Evolutionary conservation across 805 yeast species (phyloP).

Genomic region (Barnettozyma salicaria): DNA sequence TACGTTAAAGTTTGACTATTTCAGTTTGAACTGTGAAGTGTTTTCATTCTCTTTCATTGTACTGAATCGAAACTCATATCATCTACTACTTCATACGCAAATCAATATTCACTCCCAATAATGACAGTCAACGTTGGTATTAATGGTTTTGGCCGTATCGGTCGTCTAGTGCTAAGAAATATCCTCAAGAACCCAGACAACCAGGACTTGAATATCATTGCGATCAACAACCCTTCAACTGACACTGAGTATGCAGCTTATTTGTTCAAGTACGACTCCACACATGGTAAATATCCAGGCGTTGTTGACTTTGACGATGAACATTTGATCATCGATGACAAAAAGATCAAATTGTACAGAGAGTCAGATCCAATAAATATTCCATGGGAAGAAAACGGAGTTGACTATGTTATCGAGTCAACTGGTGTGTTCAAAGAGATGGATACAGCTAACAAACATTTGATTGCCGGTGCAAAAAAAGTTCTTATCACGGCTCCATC

Average conservation of each 20-base stretch:
- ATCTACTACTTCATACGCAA: no score
- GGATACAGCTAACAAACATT: conserved; percentile 79
- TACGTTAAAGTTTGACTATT: no score
- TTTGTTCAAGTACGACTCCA: conserved; percentile 93
- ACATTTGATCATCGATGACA: conserved; percentile 62
- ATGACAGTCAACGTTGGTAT: conserved; percentile 52
- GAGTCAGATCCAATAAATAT: conserved; percentile 82
- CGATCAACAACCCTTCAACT: conserved; percentile 89
- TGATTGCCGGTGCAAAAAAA: conserved; percentile 90
- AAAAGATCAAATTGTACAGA: conserved; percentile 59
- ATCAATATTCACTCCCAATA: neutral
- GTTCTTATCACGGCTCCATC: conserved; percentile 94
- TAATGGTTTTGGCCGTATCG: conserved; percentile 94
- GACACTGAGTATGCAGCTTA: conserved; percentile 87
- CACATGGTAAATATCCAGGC: conserved; percentile 83
- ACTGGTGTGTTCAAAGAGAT: conserved; percentile 88
- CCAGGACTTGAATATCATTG: conserved; percentile 60
- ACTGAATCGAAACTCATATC: no score
- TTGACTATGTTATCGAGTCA: conserved; percentile 85
- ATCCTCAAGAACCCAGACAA: conserved; percentile 48
- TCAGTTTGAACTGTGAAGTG: no score
- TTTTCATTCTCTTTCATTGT: no score
- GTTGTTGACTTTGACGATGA: conserved; percentile 55
- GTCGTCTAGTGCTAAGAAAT: conserved; percentile 82
- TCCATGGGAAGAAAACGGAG: conserved; percentile 84